phyloP scores from a whole-genome alignment of 176 grass and related monocot species.

The Tillandsia fasciculata region DNA sequence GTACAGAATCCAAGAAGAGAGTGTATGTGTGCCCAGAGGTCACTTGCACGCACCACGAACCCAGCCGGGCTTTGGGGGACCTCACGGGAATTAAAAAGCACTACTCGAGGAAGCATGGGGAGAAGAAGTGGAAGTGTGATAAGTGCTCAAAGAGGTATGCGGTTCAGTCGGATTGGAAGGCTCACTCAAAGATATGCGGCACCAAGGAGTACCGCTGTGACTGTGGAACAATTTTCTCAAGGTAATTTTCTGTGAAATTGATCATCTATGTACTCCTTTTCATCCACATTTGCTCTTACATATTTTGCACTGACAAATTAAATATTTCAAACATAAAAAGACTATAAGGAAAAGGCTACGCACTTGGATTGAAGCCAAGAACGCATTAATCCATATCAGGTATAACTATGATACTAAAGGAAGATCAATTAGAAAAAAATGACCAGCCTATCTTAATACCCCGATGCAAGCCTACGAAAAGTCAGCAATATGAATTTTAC shows the following conservation, averaged over 20 bases:
- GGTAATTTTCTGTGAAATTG: constrained; percentile 29
- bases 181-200: constrained; percentile 59
- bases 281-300: too few species aligned
- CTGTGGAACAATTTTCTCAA: constrained; percentile 55
- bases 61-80: constrained; percentile 37
- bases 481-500: too few species aligned
- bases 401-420: too few species aligned
- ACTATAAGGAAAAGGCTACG: too few species aligned
- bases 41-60: constrained; percentile 49
- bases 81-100: constrained; percentile 62
- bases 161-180: constrained; percentile 66
- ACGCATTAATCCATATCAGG: too few species aligned
- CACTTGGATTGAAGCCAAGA: too few species aligned
- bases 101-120: constrained; percentile 55
- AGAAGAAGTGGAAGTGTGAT: constrained; percentile 74
- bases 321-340: too few species aligned
- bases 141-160: constrained; percentile 66
- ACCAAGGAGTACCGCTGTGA: constrained; percentile 58
- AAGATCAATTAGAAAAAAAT: too few species aligned
- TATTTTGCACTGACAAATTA: too few species aligned
- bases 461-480: too few species aligned
- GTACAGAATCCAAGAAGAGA: constrained; percentile 39
- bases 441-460: too few species aligned
- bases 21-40: constrained; percentile 50
- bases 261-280: background rate